Base-by-base conservation (phyloP, 768 basidiomycete genomes). In the Macrolepiota fuliginosa region DNA sequence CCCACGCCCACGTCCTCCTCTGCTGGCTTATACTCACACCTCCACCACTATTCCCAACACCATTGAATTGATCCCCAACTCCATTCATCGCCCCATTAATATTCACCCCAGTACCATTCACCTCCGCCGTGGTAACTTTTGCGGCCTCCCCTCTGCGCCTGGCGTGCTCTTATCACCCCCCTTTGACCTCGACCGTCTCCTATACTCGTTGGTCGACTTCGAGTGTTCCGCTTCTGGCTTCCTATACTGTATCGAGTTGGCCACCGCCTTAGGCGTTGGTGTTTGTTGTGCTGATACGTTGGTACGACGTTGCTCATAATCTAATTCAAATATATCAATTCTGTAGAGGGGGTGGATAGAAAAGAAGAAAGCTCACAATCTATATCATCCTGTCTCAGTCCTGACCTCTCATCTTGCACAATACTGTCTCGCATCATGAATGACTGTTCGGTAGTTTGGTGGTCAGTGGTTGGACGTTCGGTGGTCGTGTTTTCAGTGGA, bases 261-360 rank as follows among this genome's bases (percentile, higher is more conserved):
- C 71, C 51, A 75, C 73, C 5, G 78, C 76, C 54, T 79, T 82
- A 6, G 81, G 79, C 0, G 85, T 82, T 0, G 89, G 89, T 6
- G 91, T 90, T 2, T 82, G 81, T 61, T 81, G 80, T 0, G 82
- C 74, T 10, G 90, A 86, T 11, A 79, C 78, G 0, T 87, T 71
- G 0, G 92, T 91, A 64, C 93, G 93, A 65, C 93, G 93, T 61
- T 88, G 88, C 62, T 92, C 91, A 67, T 87, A 92, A 68, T 89
- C 91, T 92, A 64, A 13, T 25, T 5, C 42, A 54, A 47, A 49
- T 5, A 64, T 37, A 24, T 42, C 37, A 32, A 22, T 32, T n/a
- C 52, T 11, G 24, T 7, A 24, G 19, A 61, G 40, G 51, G 58
- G 10, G 13, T 19, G 1, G 35, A 35, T 32, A 19, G 32, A 63